Base-by-base conservation (phyloP, 2,329 filamentous ascomycete species). In the Ampelomyces quisqualis region DNA sequence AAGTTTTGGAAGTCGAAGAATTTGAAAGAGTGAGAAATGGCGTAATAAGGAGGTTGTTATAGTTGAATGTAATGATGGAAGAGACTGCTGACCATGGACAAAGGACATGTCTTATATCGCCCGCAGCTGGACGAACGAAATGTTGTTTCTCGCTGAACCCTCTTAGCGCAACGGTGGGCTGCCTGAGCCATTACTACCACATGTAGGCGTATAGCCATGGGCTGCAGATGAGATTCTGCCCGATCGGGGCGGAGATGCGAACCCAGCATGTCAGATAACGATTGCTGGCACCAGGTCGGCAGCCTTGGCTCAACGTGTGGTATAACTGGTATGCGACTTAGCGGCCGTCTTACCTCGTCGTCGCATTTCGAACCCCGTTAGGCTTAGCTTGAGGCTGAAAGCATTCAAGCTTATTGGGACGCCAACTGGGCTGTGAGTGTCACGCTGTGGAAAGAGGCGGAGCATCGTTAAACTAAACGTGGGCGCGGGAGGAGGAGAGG, bases 41-140 rank as follows among this genome's bases (percentile, higher is more conserved):
- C 3, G 13, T 8, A 8, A 15, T 3, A 14, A 29, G 10, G 27
- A 28, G 19, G 20, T 14, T 15, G 14, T 19, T 23, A 20, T 21
- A n/a, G 34, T 39, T 29, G 11, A 24, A 14, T 31, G 21, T 28
- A 13, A 19, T 43, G 36, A 22, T 23, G 29, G 39, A 14, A 32
- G 19, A 14, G 30, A 18, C 13, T 21, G 14, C 28, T 43, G 34
- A 22, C 15, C 21, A 20, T 10, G 28, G 22, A 7, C 34, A 34
- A 15, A 33, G 20, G 11, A 21, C 18, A 36, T 42, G 20, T 37
- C 50, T 57, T 57, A 56, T 56, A 56, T 42, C 38, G 33, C 29
- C 32, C 8, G 21, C 20, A 9, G 9, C 30, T 19, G 24, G 8
- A 22, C 34, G 28, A 22, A 35, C 34, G 17, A 46, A 17, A 27